Conservation (phyloP, 805 yeast genomes). For the Candida chilensis region DNA sequence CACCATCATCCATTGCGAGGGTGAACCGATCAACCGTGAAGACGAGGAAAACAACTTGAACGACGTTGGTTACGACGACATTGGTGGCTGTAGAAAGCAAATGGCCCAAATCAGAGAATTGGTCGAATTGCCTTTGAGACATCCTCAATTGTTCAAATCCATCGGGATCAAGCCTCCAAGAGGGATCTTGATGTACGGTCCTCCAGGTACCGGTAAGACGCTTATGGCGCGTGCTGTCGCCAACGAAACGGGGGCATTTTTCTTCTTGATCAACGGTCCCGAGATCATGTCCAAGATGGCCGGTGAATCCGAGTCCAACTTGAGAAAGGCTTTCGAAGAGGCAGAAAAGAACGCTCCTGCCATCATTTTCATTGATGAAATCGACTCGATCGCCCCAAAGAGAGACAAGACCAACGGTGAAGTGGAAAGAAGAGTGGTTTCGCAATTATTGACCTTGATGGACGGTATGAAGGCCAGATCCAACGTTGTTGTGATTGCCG, state of each 20-base stretch:
- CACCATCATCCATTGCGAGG: constrained; percentile 96
- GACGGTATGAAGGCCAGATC: constrained; percentile 99
- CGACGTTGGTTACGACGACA: constrained; percentile 97
- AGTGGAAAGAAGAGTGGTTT: constrained; percentile 98
- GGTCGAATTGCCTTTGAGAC: constrained; percentile 96
- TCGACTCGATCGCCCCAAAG: constrained; percentile 98
- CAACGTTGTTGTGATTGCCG: constrained; percentile 96
- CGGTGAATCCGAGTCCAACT: constrained; percentile 95
- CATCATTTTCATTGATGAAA: constrained; percentile 95
- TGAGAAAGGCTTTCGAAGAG: constrained; percentile 97
- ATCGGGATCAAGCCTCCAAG: constrained; percentile 99
- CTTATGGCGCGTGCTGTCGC: constrained; percentile 99
- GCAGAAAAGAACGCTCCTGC: constrained; percentile 99
- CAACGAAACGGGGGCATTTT: constrained; percentile 98
- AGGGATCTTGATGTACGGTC: constrained; percentile 97
- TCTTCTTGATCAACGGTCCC: constrained; percentile 96
- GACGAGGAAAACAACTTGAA: constrained; percentile 95
- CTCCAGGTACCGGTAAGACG: constrained; percentile 99
- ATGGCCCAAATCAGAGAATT: constrained; percentile 99
- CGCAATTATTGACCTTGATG: constrained; percentile 95
- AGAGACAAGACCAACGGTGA: constrained; percentile 99
- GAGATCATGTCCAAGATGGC: constrained; percentile 99
- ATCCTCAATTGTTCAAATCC: constrained; percentile 94
- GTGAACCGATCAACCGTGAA: constrained; percentile 97
- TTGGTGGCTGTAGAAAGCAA: constrained; percentile 98